These are phyloP conservation scores for Euphorbia corollata DNA, from an alignment of 441 rosid species.

Conservation along the genomic window DNA sequence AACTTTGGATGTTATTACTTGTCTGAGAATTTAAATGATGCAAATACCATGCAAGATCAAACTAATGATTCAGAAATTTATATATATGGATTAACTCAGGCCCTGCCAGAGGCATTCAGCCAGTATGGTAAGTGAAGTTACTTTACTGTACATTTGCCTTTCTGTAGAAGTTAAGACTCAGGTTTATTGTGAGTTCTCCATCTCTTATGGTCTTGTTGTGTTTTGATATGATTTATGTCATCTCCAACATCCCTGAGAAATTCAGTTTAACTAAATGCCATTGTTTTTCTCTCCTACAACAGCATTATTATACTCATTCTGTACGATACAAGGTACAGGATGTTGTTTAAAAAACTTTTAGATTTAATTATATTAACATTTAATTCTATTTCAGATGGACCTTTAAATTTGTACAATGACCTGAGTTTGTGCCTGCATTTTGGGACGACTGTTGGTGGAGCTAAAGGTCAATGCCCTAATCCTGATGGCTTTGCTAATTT, in stretches of 20 bases:
- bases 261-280: not conserved
- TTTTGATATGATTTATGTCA: not conserved
- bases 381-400: constrained; percentile 38
- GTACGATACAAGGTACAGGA: not conserved
- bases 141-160: constrained; percentile 5
- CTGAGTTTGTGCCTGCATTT: constrained; percentile 50
- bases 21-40: constrained; percentile 50
- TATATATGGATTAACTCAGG: constrained; percentile 45
- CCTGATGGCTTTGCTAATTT: constrained; percentile 68
- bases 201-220: not conserved
- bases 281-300: not conserved
- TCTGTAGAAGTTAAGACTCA: not conserved
- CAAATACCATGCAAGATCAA: constrained; percentile 31
- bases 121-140: constrained; percentile 47
- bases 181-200: not conserved
- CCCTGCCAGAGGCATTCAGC: constrained; percentile 59
- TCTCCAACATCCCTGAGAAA: not conserved
- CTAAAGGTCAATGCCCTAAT: constrained; percentile 63
- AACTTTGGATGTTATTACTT: constrained; percentile 69
- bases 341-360: too few relatives aligned
- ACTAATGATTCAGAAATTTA: constrained; percentile 27
- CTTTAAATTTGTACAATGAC: constrained; percentile 36
- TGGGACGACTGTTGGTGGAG: constrained; percentile 46
- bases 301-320: not conserved
- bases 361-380: not conserved